Evolutionary conservation across 2,329 filamentous ascomycete species (phyloP).

Genomic region (Hawksworthiomyces lignivorus): DNA sequence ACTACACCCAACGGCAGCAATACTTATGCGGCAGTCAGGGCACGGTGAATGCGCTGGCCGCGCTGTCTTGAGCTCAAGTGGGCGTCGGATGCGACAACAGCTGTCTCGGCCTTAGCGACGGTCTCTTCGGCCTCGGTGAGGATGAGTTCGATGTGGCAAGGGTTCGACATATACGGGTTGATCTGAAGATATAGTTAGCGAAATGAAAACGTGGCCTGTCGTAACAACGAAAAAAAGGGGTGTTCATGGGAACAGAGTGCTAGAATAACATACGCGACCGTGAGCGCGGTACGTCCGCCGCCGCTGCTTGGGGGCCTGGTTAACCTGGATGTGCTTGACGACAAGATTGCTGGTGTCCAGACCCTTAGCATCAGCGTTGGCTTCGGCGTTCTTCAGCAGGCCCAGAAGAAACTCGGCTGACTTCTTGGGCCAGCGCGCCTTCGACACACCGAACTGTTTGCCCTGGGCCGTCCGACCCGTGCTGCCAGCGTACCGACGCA

Average conservation of each 20-base stretch:
- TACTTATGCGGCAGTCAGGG: conserved; percentile 55
- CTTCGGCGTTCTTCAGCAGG: conserved; percentile 95
- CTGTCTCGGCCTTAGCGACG: conserved; percentile 77
- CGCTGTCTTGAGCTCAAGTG: conserved; percentile 90
- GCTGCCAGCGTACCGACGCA: conserved; percentile 94
- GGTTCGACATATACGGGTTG: conserved; percentile 99
- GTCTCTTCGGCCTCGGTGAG: conserved; percentile 95
- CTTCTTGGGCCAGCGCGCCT: conserved; percentile 98
- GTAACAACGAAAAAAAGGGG: neutral
- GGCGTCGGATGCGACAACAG: conserved; percentile 55
- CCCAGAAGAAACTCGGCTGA: conserved; percentile 96
- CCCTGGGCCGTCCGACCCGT: conserved; percentile 96
- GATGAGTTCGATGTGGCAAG: conserved; percentile 99
- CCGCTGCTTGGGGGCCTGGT: conserved; percentile 99
- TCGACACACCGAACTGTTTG: conserved; percentile 97
- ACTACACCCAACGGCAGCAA: neutral
- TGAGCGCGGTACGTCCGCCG: conserved; percentile 99
- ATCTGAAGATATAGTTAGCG: conserved; percentile 53
- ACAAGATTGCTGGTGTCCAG: conserved; percentile 95
- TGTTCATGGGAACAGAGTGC: neutral
- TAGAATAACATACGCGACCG: conserved; percentile 75
- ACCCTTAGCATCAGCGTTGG: conserved; percentile 94
- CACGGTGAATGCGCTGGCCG: conserved; percentile 58
- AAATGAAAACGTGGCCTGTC: neutral
- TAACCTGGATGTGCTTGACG: conserved; percentile 99